Evolutionary conservation across 176 grass and related monocot species (phyloP).

Genomic region (Luzula sylvatica): DNA sequence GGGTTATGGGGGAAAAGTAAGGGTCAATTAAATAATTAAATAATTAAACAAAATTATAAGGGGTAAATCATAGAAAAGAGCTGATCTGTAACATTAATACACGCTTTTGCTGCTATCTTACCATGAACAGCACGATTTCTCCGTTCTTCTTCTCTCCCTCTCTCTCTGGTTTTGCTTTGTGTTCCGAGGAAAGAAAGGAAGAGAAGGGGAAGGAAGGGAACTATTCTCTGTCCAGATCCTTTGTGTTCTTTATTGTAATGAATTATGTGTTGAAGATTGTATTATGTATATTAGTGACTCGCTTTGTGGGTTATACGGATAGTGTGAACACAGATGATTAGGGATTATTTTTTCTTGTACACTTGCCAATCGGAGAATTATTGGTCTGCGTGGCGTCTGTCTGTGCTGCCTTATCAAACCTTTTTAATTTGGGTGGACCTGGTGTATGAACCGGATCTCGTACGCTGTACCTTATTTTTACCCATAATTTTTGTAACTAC

Average conservation of each 20-base stretch:
- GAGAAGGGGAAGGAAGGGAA: too few relatives aligned
- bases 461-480: too few relatives aligned
- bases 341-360: slow-evolving; percentile 12
- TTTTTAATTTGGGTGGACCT: not conserved
- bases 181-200: not conserved
- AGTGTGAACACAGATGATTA: too few relatives aligned
- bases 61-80: slow-evolving; percentile 7
- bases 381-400: slow-evolving; percentile 1
- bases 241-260: too few relatives aligned
- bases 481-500: too few relatives aligned
- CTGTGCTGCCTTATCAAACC: not conserved
- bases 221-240: too few relatives aligned
- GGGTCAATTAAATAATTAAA: not conserved
- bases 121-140: slow-evolving; percentile 12
- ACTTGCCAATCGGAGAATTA: slow-evolving; percentile 17
- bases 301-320: too few relatives aligned
- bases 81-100: not conserved
- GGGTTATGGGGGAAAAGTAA: too few relatives aligned
- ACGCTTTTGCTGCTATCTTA: slow-evolving; percentile 12
- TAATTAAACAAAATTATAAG: slow-evolving; percentile 10
- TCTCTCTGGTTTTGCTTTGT: not conserved
- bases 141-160: not conserved
- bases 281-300: too few relatives aligned
- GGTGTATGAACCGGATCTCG: slow-evolving; percentile 11
- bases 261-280: too few relatives aligned